Base-by-base conservation (phyloP, 257 asterid genomes). In the Ligustrum vulgare region DNA sequence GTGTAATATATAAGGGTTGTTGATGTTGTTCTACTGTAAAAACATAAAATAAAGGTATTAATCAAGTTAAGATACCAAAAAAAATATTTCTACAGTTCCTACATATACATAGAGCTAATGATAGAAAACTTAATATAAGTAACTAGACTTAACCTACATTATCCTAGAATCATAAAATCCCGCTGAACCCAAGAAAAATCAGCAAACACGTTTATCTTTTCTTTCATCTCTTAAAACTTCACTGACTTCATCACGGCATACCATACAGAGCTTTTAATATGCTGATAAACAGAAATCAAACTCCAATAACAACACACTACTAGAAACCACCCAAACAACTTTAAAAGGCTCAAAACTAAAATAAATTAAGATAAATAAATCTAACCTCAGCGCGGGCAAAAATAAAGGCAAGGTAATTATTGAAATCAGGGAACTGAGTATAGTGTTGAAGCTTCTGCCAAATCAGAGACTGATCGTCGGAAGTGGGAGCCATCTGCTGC, bases 401-500 rank as follows among this genome's bases (percentile, higher is more conserved):
- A 22, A 96, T 91, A 71, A 93, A 96, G 66, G 90, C 93, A 49
- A 96, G 98, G 74, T 96, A 96, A 77, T 91, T 96, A 82, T 93
- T 96, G 91, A 96, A 96, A 86, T 96, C 99, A 32, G 97, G 97
- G 86, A 92, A 88, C 84, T 83, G 93, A 58, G 97, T 92, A 82
- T 87, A 94, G 87, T 92, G 96, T 75, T 96, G 96, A 25, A 96
- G 97, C 80, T 84, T 90, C 85, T 90, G 96, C 89, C 87, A 86
- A 89, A 96, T 82, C 88, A 84, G 80, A 71, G 96, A 75, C 87
- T 91, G 93, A 79, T 91, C 97, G 60, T 85, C 96, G 67, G 97
- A 82, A 60, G 92, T 81, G 5, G 96, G 97, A 63, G 93, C 87
- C 84, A 96, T 93, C 85, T 96, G 98, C 85, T 91, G 92, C 86